Conservation (phyloP, 805 yeast genomes). For the Tetrapisispora taiwanensis region DNA sequence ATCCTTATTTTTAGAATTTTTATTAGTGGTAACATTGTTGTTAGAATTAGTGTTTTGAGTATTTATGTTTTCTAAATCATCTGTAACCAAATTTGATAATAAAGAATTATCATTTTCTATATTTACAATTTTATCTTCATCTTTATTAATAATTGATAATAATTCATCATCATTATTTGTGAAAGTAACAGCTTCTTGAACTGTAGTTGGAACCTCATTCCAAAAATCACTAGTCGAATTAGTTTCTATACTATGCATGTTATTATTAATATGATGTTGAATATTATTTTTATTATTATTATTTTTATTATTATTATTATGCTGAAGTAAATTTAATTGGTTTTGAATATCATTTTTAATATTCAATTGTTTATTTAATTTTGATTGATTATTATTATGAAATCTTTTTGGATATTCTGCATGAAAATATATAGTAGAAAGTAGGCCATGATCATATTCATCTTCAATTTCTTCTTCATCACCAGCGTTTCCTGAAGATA, state of each 20-base stretch:
- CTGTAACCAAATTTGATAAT: slow-evolving; percentile 16
- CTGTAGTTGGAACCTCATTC: slow-evolving; percentile 25
- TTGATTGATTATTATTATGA: slow-evolving; percentile 4
- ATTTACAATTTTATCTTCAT: not conserved
- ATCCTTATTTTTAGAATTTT: not conserved
- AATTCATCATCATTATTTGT: slow-evolving; percentile 3
- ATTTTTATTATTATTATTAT: too few relatives aligned
- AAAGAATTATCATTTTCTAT: slow-evolving; percentile 5
- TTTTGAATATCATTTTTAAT: not conserved
- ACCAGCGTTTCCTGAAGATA: slow-evolving; percentile 4
- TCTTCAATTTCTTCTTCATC: slow-evolving; percentile 14
- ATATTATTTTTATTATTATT: not conserved
- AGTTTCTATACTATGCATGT: not conserved
- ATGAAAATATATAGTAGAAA: slow-evolving; percentile 8
- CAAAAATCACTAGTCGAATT: slow-evolving; percentile 22
- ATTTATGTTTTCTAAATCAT: slow-evolving; percentile 6
- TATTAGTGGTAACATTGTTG: not conserved
- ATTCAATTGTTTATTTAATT: not conserved
- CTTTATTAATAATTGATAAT: not conserved
- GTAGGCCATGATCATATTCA: slow-evolving; percentile 12
- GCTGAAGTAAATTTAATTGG: too few relatives aligned
- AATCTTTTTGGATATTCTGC: slow-evolving; percentile 17
- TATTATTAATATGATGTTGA: not conserved
- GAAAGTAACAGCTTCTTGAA: slow-evolving; percentile 16
- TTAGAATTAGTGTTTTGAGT: not conserved